These are phyloP conservation scores for Selenicereus undatus DNA, from an alignment of 148 eudicot genomes.

Conservation along the genomic window DNA sequence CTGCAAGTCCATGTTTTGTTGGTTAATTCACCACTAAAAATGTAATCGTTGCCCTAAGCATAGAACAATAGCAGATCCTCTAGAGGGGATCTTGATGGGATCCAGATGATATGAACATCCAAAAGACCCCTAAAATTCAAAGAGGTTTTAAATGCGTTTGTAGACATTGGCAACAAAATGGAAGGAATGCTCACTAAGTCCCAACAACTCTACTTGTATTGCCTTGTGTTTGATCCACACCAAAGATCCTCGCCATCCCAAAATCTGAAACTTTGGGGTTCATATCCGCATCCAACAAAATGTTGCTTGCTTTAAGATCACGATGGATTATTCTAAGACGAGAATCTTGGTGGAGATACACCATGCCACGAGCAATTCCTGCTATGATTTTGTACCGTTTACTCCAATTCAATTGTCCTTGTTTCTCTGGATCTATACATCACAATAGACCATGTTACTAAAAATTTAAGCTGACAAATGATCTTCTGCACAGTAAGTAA, in stretches of 20 bases:
- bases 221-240: conserved; percentile 33
- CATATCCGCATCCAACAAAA: conserved; percentile 37
- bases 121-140: too few relatives aligned
- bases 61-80: too few relatives aligned
- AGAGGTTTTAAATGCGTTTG: too few relatives aligned
- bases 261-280: conserved; percentile 43
- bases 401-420: conserved; percentile 30
- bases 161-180: neutral
- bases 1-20: conserved; percentile 13
- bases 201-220: conserved; percentile 35
- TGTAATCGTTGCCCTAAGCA: neutral
- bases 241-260: conserved; percentile 38
- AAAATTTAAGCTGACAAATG: neutral
- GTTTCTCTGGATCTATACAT: conserved; percentile 23
- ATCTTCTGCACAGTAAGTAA: neutral
- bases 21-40: neutral
- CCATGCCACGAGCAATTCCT: conserved; percentile 44
- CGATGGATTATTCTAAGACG: conserved; percentile 42
- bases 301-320: conserved; percentile 42
- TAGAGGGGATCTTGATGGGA: too few relatives aligned
- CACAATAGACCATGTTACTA: neutral
- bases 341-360: conserved; percentile 50
- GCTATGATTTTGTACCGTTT: conserved; percentile 37
- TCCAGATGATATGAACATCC: too few relatives aligned
- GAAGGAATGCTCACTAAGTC: conserved; percentile 29